Evolutionary conservation across 2,329 filamentous ascomycete genomes (phyloP).

Genomic region (Alternaria conjuncta): DNA sequence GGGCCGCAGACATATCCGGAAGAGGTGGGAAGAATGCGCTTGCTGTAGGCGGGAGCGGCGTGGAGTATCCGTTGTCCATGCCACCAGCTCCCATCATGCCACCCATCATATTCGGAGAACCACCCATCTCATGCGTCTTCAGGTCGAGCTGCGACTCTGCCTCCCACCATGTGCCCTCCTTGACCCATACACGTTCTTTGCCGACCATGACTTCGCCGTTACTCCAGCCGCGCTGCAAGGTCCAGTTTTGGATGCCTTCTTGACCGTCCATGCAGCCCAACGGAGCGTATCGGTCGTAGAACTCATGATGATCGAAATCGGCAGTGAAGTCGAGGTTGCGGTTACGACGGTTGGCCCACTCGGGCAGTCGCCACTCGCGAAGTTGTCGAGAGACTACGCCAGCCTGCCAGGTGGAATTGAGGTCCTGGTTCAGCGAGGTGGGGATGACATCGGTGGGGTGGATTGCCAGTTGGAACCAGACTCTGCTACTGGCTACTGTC

Average conservation of each 20-base stretch:
- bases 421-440: constrained; percentile 72
- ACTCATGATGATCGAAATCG: constrained; percentile 94
- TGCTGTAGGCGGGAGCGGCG: constrained; percentile 57
- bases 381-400: constrained; percentile 91
- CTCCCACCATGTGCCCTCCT: constrained; percentile 96
- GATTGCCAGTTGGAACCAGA: constrained; percentile 92
- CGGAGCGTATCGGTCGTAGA: constrained; percentile 78
- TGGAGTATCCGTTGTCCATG: constrained; percentile 76
- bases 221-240: constrained; percentile 94
- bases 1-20: constrained; percentile 66
- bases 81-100: constrained; percentile 63
- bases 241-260: constrained; percentile 93
- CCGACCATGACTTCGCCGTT: constrained; percentile 95
- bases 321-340: constrained; percentile 93
- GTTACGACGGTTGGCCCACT: constrained; percentile 95
- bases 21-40: constrained; percentile 72
- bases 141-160: constrained; percentile 95
- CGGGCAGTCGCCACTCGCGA: constrained; percentile 88
- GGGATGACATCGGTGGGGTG: constrained; percentile 91
- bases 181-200: constrained; percentile 92
- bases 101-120: constrained; percentile 49
- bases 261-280: constrained; percentile 88
- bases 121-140: constrained; percentile 65
- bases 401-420: constrained; percentile 89
- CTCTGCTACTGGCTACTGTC: constrained; percentile 80